These are phyloP conservation scores for Trypanosomatidae sp. DNA, from an alignment of 208 protist genomes.

Conservation along the genomic window DNA sequence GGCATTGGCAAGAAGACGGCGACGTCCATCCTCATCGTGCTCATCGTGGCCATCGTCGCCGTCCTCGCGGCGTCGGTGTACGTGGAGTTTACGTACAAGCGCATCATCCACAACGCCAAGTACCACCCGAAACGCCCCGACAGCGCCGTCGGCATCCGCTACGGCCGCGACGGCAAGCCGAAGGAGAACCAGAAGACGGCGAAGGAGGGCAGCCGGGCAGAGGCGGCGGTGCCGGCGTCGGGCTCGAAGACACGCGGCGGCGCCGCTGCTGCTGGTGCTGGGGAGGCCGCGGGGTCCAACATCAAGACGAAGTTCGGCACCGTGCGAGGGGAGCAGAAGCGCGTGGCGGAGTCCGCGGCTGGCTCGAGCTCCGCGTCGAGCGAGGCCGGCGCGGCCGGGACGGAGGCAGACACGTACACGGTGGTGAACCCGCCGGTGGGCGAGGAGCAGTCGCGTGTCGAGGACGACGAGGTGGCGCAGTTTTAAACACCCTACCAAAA, in stretches of 20 bases:
- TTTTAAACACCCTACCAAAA: constrained; percentile 8
- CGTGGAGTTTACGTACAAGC: constrained; percentile 72
- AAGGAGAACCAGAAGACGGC: constrained; percentile 27
- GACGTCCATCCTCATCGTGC: constrained; percentile 60
- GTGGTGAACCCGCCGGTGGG: constrained; percentile 29
- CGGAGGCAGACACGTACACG: neutral
- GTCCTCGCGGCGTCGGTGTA: constrained; percentile 58
- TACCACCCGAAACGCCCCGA: constrained; percentile 58
- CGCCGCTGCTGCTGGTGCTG: neutral
- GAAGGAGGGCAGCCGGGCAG: constrained; percentile 19
- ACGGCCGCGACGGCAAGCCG: constrained; percentile 50
- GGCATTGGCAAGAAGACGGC: constrained; percentile 41
- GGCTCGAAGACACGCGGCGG: constrained; percentile 7
- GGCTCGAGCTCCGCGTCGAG: constrained; percentile 15
- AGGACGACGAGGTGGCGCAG: constrained; percentile 39
- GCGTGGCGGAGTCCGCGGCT: constrained; percentile 30
- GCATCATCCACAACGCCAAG: constrained; percentile 69
- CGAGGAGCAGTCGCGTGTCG: constrained; percentile 47
- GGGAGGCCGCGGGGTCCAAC: neutral
- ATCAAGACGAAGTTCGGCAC: constrained; percentile 69
- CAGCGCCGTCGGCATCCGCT: constrained; percentile 54
- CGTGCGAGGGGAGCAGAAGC: constrained; percentile 52
- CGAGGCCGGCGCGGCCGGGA: constrained; percentile 2
- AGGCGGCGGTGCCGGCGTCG: constrained; percentile 4
- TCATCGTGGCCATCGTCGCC: constrained; percentile 49